Conservation (phyloP, 2,329 filamentous ascomycete genomes). For the Fusarium drepaniforme region DNA sequence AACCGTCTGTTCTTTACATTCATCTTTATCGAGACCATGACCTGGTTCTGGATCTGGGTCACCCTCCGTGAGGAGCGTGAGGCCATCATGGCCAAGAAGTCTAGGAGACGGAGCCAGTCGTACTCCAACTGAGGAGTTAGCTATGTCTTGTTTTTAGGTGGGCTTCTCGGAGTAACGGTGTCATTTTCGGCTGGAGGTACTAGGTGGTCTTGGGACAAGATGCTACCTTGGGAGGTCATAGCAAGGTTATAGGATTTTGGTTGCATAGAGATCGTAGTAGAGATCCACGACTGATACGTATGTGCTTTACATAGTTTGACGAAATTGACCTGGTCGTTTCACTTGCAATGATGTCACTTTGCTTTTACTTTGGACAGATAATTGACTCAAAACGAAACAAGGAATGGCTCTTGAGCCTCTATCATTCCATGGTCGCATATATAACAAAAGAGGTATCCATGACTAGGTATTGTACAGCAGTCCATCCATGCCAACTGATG, state of each 20-base stretch:
- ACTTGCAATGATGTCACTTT: background rate
- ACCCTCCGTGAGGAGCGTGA: conserved; percentile 75
- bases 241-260: background rate
- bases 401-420: conserved; percentile 25
- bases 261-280: background rate
- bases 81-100: conserved; percentile 55
- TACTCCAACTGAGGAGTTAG: conserved; percentile 21
- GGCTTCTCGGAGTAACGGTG: background rate
- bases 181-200: background rate
- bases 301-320: background rate
- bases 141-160: background rate
- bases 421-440: conserved; percentile 32
- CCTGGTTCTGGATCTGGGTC: conserved; percentile 89
- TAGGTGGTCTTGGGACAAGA: background rate
- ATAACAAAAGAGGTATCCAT: conserved; percentile 43
- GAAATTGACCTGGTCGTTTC: background rate
- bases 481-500: conserved; percentile 10
- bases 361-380: background rate
- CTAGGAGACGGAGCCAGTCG: conserved; percentile 44
- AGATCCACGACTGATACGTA: background rate
- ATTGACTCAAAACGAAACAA: conserved; percentile 16
- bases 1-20: conserved; percentile 89
- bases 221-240: background rate
- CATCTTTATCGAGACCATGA: conserved; percentile 84
- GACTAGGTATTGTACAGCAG: conserved; percentile 29